phyloP scores from a whole-genome alignment of 192 early-diverging fungal species.

The Coemansia sp. region DNA sequence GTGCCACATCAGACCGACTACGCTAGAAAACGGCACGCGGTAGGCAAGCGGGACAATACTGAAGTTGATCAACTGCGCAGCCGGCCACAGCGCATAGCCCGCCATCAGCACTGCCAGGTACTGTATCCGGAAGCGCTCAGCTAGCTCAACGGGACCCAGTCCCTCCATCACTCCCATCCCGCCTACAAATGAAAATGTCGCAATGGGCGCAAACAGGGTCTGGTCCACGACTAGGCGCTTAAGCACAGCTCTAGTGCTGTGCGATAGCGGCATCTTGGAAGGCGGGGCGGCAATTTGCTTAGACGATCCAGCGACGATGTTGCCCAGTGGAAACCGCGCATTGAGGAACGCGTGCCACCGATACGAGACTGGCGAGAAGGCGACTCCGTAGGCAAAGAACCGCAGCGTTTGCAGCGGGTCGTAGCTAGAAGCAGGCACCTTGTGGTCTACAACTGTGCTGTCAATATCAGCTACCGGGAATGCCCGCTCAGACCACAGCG shows the following conservation, averaged over 20 bases:
- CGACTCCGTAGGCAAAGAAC: conserved; percentile 32
- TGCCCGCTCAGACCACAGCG: neutral
- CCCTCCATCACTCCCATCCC: conserved; percentile 40
- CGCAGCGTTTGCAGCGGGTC: conserved; percentile 23
- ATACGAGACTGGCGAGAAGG: conserved; percentile 23
- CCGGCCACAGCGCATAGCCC: conserved; percentile 60
- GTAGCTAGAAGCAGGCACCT: neutral
- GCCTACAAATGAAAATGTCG: conserved; percentile 26
- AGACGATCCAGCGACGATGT: neutral
- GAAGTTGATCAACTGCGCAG: conserved; percentile 71
- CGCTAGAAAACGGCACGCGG: conserved; percentile 66
- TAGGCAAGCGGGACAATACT: conserved; percentile 64
- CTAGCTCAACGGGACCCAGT: conserved; percentile 9
- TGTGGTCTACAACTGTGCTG: neutral
- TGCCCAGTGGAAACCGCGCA: conserved; percentile 17
- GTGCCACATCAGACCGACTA: conserved; percentile 70
- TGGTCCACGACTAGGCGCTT: conserved; percentile 42
- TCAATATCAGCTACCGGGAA: neutral
- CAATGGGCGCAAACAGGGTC: conserved; percentile 31
- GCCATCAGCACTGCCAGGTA: conserved; percentile 17
- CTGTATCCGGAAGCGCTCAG: conserved; percentile 17
- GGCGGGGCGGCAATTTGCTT: neutral
- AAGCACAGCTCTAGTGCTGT: conserved; percentile 4
- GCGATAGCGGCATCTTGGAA: neutral
- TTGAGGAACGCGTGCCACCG: conserved; percentile 45